Evolutionary conservation across 1,284 basidiomycete species (phyloP).

Genomic region (Trichosporon sp.): DNA sequence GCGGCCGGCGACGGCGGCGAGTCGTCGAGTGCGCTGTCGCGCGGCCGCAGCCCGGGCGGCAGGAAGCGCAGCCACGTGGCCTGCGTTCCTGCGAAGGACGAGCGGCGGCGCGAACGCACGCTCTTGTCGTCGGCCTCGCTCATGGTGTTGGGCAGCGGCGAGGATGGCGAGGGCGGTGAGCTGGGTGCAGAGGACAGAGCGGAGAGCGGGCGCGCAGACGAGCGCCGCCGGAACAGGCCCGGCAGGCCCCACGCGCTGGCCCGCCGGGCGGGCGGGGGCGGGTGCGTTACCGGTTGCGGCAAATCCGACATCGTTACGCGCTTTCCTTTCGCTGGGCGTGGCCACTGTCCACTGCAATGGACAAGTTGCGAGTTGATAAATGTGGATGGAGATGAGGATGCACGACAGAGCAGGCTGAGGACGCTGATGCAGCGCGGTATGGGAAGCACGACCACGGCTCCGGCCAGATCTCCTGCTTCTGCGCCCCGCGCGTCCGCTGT

Average conservation of each 20-base stretch:
- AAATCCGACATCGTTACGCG: neutral
- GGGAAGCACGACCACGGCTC: neutral
- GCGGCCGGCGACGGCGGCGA: neutral
- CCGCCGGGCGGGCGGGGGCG: too few relatives aligned
- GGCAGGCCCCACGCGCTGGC: neutral
- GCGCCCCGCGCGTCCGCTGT: neutral
- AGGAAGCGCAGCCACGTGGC: neutral
- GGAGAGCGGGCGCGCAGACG: neutral
- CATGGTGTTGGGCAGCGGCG: neutral
- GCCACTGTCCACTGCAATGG: too few relatives aligned
- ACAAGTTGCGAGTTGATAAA: too few relatives aligned
- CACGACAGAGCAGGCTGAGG: neutral
- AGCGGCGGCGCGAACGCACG: neutral
- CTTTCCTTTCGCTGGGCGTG: too few relatives aligned
- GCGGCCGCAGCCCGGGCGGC: neutral
- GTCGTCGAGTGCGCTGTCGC: neutral
- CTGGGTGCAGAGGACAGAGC: too few relatives aligned
- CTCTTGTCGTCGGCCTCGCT: neutral
- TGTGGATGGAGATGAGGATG: too few relatives aligned
- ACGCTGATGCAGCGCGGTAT: neutral
- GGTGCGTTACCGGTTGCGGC: neutral
- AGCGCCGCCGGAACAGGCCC: neutral
- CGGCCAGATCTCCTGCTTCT: neutral
- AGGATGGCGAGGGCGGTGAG: too few relatives aligned
- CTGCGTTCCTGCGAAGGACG: neutral